Conservation (phyloP, 176 grass and related monocot genomes). For the Phyllostachys edulis region DNA sequence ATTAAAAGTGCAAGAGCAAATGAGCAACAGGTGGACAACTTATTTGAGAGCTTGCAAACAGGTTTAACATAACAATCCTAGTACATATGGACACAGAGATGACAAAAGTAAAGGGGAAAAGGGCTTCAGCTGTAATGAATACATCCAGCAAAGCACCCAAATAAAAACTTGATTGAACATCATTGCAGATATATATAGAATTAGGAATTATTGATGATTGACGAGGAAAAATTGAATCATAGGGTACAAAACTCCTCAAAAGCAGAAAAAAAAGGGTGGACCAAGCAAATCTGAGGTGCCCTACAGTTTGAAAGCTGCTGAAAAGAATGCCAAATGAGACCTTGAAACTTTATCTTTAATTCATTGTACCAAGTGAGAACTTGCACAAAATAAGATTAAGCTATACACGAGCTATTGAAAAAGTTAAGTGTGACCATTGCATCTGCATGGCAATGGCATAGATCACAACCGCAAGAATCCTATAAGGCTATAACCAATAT, state of each 20-base stretch:
- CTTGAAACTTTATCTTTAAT: neutral
- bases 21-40: neutral
- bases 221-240: neutral
- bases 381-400: neutral
- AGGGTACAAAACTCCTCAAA: neutral
- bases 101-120: neutral
- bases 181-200: neutral
- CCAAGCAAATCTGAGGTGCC: neutral
- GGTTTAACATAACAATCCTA: conserved; percentile 3
- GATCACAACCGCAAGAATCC: neutral
- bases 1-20: conserved; percentile 12
- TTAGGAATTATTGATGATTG: neutral
- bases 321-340: neutral
- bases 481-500: neutral
- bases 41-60: neutral
- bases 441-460: neutral
- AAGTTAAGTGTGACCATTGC: neutral
- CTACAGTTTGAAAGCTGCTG: neutral
- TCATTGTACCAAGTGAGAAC: neutral
- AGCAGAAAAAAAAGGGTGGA: neutral
- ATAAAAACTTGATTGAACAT: neutral
- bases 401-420: neutral
- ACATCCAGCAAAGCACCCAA: neutral
- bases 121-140: neutral
- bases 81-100: neutral